Base-by-base conservation (phyloP, 306 rosid genomes). In the Lathyrus sativus region DNA sequence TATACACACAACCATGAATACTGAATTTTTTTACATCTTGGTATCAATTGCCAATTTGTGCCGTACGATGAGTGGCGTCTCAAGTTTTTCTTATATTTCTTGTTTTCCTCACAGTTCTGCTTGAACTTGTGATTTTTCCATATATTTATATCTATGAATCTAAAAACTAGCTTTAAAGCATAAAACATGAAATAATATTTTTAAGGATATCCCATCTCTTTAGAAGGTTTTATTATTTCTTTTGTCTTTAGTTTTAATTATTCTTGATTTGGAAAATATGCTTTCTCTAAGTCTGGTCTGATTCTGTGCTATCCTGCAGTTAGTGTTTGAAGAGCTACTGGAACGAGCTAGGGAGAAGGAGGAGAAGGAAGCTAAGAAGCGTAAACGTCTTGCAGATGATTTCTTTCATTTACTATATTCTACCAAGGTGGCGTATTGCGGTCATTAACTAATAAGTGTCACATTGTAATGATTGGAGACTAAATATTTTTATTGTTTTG, bases 311-410 rank as follows among this genome's bases (percentile, higher is more conserved):
- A 55, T 71, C 75, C 72, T 83, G 89, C 92, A 92, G 98, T 70
- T 92, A 50, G 95, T 89, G 68, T 89, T 89, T 78, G 95, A 89
- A 48, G 98, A 92, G 70, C 81, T 89, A 76, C 80, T 85, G 18
- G 95, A 84, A 75, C 85, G 95, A 49, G 88, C 77, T 11, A 83
- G 76, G 79, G 96, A 92, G 84, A 92, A 84, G 81, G 96, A 92
- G 79, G 96, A 92, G 78, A 92, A 89, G 82, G 96, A 89, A 75
- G 91, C 91, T 55, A 92, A 88, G 84, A 89, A 82, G 76, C 95
- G 84, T 45, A 89, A 87, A 82, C 95, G 95, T 59, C 91, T 86
- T 68, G 77, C 76, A 11, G 96, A 89, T 78, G 95, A 86, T 57
- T 92, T 89, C 56, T 70, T 76, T 81, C 80, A 73, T 66, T 56